Conservation (phyloP, 83 land plant genomes). For the Larix sibirica region DNA sequence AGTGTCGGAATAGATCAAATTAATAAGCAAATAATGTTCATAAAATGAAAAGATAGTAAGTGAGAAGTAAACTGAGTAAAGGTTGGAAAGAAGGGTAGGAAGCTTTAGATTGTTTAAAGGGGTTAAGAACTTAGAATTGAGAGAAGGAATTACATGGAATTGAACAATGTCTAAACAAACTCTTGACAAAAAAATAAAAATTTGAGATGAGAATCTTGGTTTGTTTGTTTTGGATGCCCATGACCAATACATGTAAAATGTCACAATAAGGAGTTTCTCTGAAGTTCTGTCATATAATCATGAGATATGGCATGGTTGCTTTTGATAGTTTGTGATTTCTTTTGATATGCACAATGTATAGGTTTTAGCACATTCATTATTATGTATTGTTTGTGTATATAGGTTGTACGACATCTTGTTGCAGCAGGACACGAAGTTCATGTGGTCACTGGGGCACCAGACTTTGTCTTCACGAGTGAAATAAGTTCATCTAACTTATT, state of each 20-base stretch:
- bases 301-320: background rate
- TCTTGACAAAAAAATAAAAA: no score
- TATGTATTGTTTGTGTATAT: constrained; percentile 9
- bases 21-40: no score
- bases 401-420: constrained; percentile 91
- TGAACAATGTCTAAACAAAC: background rate
- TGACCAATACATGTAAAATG: background rate
- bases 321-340: background rate
- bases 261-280: background rate
- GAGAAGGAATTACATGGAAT: background rate
- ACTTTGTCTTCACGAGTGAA: constrained; percentile 81
- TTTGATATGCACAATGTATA: background rate
- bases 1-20: no score
- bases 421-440: constrained; percentile 89
- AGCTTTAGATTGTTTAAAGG: background rate
- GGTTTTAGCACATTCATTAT: background rate
- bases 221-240: background rate
- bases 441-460: constrained; percentile 96
- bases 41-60: no score
- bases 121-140: background rate
- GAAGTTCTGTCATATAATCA: background rate
- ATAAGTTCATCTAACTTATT: constrained; percentile 81
- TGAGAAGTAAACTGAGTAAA: background rate
- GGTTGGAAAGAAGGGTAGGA: background rate
- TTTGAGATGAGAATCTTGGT: no score